Evolutionary conservation across 768 basidiomycete species (phyloP).

Genomic region (Kwoniella mangroviensis): DNA sequence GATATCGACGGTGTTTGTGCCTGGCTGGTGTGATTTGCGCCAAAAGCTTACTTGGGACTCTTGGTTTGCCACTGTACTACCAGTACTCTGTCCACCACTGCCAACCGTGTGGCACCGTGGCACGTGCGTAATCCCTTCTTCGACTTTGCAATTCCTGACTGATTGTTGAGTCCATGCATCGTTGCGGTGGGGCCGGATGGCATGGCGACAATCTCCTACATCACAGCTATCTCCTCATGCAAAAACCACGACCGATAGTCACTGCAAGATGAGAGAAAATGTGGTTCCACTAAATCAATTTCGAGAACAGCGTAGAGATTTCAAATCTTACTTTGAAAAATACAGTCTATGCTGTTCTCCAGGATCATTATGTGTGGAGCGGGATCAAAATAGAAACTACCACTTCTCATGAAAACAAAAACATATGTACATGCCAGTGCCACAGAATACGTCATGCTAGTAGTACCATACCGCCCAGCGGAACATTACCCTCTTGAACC

Average conservation of each 20-base stretch:
- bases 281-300: background rate
- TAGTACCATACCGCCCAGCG: background rate
- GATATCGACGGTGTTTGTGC: constrained; percentile 4
- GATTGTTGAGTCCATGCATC: background rate
- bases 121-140: background rate
- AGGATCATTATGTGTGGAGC: background rate
- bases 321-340: background rate
- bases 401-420: background rate
- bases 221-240: background rate
- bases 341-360: background rate
- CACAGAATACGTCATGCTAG: too few species aligned
- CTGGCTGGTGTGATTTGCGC: background rate
- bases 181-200: background rate
- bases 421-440: background rate
- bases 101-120: background rate
- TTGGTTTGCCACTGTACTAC: background rate
- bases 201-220: background rate
- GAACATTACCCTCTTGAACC: constrained; percentile 48
- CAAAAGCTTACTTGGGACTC: background rate
- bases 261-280: background rate
- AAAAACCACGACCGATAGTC: background rate
- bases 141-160: background rate
- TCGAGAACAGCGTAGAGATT: background rate
- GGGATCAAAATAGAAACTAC: background rate
- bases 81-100: background rate